Evolutionary conservation across 2,329 filamentous ascomycete genomes (phyloP).

Genomic region (Pestalotiopsis sp.): DNA sequence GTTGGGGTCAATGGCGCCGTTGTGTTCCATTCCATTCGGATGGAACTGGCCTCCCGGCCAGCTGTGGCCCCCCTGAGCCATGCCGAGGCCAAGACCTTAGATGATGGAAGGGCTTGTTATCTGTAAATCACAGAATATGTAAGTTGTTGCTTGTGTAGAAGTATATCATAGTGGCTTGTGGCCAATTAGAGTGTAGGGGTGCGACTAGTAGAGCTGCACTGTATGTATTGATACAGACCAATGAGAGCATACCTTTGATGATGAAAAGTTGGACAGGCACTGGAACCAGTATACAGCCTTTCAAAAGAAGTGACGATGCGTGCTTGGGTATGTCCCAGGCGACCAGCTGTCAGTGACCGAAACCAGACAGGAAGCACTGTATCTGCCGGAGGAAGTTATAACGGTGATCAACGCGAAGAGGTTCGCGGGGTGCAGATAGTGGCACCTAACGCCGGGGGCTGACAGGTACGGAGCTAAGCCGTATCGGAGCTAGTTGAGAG

Average conservation of each 20-base stretch:
- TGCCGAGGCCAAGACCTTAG: not conserved
- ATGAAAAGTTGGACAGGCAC: not conserved
- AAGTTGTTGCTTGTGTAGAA: not conserved
- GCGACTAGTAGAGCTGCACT: not conserved
- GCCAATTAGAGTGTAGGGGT: not conserved
- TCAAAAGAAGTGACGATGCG: not conserved
- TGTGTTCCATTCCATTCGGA: not conserved
- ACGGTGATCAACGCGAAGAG: not conserved
- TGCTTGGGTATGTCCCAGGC: not conserved
- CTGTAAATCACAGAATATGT: not conserved
- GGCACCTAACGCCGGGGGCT: not conserved
- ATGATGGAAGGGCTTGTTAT: not conserved
- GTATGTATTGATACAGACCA: not conserved
- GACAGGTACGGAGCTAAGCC: not conserved
- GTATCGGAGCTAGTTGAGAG: slow-evolving; percentile 11
- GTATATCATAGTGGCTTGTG: not conserved
- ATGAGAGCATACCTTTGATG: not conserved
- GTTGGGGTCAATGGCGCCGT: not conserved
- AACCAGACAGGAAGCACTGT: not conserved
- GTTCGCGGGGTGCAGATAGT: not conserved
- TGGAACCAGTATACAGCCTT: not conserved
- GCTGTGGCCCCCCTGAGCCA: slow-evolving; percentile 14
- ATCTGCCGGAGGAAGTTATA: not conserved
- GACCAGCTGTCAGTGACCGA: not conserved
- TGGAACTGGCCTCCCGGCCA: slow-evolving; percentile 14